These are phyloP conservation scores for Trametes cubensis DNA, from an alignment of 768 basidiomycete species.

Conservation along the genomic window DNA sequence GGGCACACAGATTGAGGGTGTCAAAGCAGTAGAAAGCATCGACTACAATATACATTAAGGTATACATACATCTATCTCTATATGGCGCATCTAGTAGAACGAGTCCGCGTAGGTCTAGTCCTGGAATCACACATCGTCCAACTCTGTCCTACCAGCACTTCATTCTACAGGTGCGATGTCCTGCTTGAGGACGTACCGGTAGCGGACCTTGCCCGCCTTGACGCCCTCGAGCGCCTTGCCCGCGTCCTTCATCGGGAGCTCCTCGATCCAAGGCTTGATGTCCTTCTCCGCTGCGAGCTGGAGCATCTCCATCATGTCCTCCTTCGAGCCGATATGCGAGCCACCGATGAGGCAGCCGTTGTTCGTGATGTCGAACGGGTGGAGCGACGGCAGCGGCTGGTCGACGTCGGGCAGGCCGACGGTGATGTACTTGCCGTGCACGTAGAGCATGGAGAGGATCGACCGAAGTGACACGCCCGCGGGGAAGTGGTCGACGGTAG, in stretches of 20 bases:
- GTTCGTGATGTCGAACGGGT: constrained; percentile 37
- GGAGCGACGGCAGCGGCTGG: constrained; percentile 37
- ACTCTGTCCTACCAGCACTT: not conserved
- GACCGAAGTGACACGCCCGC: constrained; percentile 27
- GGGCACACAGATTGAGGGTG: no score
- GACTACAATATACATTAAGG: not conserved
- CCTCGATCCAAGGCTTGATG: constrained; percentile 48
- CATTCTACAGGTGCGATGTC: constrained; percentile 25
- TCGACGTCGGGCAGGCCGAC: constrained; percentile 58
- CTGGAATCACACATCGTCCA: not conserved
- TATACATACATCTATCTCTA: not conserved
- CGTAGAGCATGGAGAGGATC: constrained; percentile 47
- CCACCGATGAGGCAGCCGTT: constrained; percentile 31
- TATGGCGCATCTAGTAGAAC: not conserved
- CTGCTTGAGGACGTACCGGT: constrained; percentile 53
- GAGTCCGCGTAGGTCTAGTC: no score
- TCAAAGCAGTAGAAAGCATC: no score
- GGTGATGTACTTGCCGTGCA: constrained; percentile 56
- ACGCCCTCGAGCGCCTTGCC: constrained; percentile 52
- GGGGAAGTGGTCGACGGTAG: constrained; percentile 28
- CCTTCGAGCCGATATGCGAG: constrained; percentile 56
- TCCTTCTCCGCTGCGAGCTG: constrained; percentile 57
- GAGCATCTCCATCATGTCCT: constrained; percentile 62
- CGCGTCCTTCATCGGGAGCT: constrained; percentile 52
- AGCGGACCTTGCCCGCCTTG: constrained; percentile 52